Evolutionary conservation across 108 stramenopile species (phyloP).

Genomic region (Craspedostauros australis): DNA sequence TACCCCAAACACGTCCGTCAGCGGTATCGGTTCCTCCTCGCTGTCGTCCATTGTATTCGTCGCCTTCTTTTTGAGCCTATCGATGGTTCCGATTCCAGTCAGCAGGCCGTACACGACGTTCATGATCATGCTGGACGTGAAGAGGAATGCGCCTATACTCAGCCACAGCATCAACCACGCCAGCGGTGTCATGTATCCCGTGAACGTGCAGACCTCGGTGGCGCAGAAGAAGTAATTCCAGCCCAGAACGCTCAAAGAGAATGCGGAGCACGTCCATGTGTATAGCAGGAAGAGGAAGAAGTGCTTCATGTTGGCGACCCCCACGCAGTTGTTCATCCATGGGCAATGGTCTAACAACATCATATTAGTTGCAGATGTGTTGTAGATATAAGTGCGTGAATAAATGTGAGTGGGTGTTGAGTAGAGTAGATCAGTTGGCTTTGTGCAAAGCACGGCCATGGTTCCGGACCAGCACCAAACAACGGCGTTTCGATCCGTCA

Average conservation of each 20-base stretch:
- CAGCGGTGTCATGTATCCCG: conserved; percentile 43
- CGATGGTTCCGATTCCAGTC: conserved; percentile 88
- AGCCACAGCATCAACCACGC: conserved; percentile 63
- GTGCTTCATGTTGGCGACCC: conserved; percentile 78
- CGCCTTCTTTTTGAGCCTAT: conserved; percentile 81
- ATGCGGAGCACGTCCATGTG: conserved; percentile 62
- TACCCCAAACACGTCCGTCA: conserved; percentile 75
- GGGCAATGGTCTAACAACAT: conserved; percentile 56
- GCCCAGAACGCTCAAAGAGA: conserved; percentile 54
- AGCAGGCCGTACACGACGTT: conserved; percentile 75
- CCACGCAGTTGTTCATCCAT: conserved; percentile 98
- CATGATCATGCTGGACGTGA: conserved; percentile 73
- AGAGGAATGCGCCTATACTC: conserved; percentile 55
- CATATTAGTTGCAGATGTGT: neutral
- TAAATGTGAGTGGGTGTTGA: too few relatives aligned
- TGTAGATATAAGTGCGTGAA: too few relatives aligned
- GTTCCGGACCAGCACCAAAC: too few relatives aligned
- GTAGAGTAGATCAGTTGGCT: too few relatives aligned
- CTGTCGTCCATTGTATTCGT: conserved; percentile 48
- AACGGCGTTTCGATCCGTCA: too few relatives aligned
- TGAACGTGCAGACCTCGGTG: conserved; percentile 59
- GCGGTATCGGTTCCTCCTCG: conserved; percentile 61
- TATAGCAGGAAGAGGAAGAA: conserved; percentile 75
- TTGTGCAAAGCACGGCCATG: too few relatives aligned
- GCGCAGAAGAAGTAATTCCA: conserved; percentile 76